Evolutionary conservation across 2,329 filamentous ascomycete genomes (phyloP).

Genomic region (Trichoderma citrinoviride): DNA sequence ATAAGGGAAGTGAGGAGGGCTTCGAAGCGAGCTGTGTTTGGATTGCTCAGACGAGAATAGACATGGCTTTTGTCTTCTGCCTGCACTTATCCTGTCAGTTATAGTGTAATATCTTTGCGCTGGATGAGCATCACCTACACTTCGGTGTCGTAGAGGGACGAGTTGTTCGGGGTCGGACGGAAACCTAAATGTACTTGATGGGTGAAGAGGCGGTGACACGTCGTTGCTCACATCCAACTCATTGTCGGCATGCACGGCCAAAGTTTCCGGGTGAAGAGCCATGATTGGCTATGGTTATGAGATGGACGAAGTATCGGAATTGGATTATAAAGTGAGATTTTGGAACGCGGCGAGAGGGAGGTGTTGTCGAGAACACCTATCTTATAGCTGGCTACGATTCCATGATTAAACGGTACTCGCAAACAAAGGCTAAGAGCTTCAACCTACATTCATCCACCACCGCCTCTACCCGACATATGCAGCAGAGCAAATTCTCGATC

Average conservation of each 20-base stretch:
- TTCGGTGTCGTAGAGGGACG: constrained; percentile 40
- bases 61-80: constrained; percentile 50
- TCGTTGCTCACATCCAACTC: constrained; percentile 1
- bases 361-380: not conserved
- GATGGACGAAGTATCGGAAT: too few relatives aligned
- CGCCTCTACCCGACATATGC: not conserved
- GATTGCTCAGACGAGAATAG: constrained; percentile 77
- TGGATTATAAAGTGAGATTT: too few relatives aligned
- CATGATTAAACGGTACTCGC: too few relatives aligned
- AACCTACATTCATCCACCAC: not conserved
- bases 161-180: constrained; percentile 66
- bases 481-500: not conserved
- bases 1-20: constrained; percentile 73
- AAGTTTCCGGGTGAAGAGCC: not conserved
- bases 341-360: not conserved
- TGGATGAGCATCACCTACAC: constrained; percentile 37
- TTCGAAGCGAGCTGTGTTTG: constrained; percentile 83
- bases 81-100: constrained; percentile 29
- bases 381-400: not conserved
- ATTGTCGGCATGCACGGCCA: not conserved
- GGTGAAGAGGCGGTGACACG: constrained; percentile 81
- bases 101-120: too few relatives aligned
- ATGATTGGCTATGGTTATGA: not conserved
- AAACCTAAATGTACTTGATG: constrained; percentile 90
- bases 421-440: too few relatives aligned